Conservation (phyloP, 2,329 filamentous ascomycete species). For the Botrytis aclada region DNA sequence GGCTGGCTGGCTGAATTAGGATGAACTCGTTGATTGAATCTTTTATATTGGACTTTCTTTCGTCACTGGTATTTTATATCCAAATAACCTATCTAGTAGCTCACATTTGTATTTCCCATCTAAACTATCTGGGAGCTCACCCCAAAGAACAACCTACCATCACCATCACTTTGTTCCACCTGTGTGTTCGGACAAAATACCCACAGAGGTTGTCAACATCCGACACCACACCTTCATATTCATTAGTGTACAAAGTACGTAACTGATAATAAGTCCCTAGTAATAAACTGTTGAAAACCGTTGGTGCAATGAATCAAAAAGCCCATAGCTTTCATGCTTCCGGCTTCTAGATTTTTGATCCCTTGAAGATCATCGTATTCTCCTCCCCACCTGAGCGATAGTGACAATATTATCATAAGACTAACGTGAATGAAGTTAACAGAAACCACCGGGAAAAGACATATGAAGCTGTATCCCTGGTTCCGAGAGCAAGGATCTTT, state of each 20-base stretch:
- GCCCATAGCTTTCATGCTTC: constrained; percentile 12
- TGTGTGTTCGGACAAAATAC: not conserved
- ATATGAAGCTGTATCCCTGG: constrained; percentile 9
- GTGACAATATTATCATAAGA: not conserved
- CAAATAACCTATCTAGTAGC: not conserved
- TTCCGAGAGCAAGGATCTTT: constrained; percentile 12
- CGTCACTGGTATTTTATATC: not conserved
- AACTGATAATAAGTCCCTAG: constrained; percentile 5
- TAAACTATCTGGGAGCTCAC: not conserved
- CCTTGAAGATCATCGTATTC: constrained; percentile 15
- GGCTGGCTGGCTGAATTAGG: not conserved
- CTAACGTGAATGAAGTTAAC: not conserved
- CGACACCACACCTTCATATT: not conserved
- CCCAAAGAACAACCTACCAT: not conserved
- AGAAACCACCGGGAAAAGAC: not conserved
- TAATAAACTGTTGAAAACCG: not conserved
- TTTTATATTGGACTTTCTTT: not conserved
- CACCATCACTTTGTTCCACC: not conserved
- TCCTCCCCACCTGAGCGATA: constrained; percentile 6
- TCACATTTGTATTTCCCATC: not conserved
- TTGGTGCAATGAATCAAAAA: constrained; percentile 10
- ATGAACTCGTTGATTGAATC: not conserved
- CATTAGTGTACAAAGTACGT: constrained; percentile 10
- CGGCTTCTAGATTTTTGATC: constrained; percentile 4
- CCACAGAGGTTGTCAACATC: not conserved